Conservation (phyloP, 1,284 basidiomycete species). For the Neonothopanus nambi region DNA sequence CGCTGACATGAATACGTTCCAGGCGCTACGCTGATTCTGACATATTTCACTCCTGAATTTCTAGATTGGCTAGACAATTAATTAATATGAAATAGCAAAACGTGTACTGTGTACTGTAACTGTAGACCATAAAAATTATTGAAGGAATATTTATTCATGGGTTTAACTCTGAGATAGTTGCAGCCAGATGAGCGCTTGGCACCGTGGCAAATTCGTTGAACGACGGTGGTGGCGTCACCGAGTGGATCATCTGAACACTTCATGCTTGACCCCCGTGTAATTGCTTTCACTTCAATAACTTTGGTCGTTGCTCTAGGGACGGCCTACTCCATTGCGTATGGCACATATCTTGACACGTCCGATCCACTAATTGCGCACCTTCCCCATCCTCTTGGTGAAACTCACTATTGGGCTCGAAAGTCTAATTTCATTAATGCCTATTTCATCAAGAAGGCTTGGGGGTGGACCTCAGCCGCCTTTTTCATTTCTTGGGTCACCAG, state of each 20-base stretch:
- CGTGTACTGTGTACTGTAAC: too few relatives aligned
- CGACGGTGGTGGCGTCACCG: too few relatives aligned
- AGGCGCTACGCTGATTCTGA: constrained; percentile 89
- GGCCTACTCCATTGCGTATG: constrained; percentile 39
- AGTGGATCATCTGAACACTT: neutral
- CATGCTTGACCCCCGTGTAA: constrained; percentile 33
- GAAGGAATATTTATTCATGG: too few relatives aligned
- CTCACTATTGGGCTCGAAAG: constrained; percentile 82
- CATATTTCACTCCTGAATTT: constrained; percentile 96
- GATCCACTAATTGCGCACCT: constrained; percentile 66
- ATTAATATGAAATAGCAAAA: too few relatives aligned
- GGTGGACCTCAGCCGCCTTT: constrained; percentile 81
- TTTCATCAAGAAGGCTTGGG: constrained; percentile 93
- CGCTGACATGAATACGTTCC: constrained; percentile 14
- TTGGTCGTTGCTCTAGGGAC: constrained; percentile 38
- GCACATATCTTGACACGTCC: constrained; percentile 68
- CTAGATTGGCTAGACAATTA: constrained; percentile 81
- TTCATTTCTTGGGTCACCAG: constrained; percentile 58
- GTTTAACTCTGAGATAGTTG: too few relatives aligned
- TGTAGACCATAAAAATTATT: too few relatives aligned
- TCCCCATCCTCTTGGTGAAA: constrained; percentile 64
- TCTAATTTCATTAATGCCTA: constrained; percentile 79
- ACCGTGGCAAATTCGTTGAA: neutral
- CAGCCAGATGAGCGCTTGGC: neutral
- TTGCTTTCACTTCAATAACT: constrained; percentile 33